Base-by-base conservation (phyloP, 768 basidiomycete genomes). In the Russula emetica region DNA sequence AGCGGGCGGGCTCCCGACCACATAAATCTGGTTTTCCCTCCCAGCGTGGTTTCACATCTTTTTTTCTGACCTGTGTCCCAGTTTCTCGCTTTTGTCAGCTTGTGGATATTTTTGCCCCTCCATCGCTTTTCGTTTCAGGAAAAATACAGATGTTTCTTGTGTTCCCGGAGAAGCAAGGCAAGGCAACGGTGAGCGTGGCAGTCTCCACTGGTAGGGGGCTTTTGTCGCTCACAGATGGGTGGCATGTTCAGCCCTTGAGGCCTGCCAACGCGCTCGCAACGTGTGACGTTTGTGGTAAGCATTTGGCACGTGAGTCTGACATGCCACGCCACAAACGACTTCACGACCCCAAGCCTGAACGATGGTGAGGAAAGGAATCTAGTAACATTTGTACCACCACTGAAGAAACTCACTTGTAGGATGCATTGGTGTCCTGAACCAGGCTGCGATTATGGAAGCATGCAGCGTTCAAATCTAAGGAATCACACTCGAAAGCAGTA, bases 241-340 rank as follows among this genome's bases (percentile, higher is more conserved):
- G 20, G 36, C 14, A 45, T 56, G 18, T 22, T 11, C 28, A 60
- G 54, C 34, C 58, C 13, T 69, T 18, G 28, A 63, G 32, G 9
- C 49, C 18, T 52, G 52, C 32, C 34, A 62, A 53, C 10, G 9
- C 32, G 10, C 59, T 58, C n/a, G 49, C 59, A 20, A 58, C 18
- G 36, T 67, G 68, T 52, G 57, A 61, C 36, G 14, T 69, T 18
- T 71, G 70, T 61, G 64, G 58, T 52, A 65, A 61, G 34, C 58
- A 53, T 16, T 30, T 71, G 26, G 64, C 66, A 51, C 70, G 70
- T 8, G 55, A 61, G 28, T 62, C 64, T 32, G 70, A 71, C 52
- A 60, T 71, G 44, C 55, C 68, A 22, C 70, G 70, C 13, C 70
- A 71, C 61, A 71, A 71, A 61, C 63, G 62, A 51, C 53, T 63